Conservation (phyloP, 306 rosid species). For the Senna siamea region DNA sequence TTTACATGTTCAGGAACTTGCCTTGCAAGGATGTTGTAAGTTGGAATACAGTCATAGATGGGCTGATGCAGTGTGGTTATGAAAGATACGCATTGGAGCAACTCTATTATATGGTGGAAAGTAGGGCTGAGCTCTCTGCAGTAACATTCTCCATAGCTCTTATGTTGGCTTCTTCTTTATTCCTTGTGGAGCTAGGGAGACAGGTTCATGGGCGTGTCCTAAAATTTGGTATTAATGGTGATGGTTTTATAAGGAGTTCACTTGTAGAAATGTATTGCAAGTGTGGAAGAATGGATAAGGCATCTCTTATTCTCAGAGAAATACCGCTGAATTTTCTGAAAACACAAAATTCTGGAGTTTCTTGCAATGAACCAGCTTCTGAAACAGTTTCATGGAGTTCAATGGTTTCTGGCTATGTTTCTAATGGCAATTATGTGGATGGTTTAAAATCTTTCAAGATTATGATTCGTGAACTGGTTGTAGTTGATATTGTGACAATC, state of each 20-base stretch:
- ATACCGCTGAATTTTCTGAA: slow-evolving; percentile 45
- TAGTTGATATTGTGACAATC: slow-evolving; percentile 66
- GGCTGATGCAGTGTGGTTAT: slow-evolving; percentile 66
- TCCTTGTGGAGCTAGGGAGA: slow-evolving; percentile 64
- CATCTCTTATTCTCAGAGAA: slow-evolving; percentile 59
- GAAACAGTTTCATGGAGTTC: slow-evolving; percentile 73
- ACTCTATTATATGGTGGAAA: slow-evolving; percentile 65
- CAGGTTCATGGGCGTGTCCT: slow-evolving; percentile 74
- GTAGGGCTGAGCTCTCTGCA: slow-evolving; percentile 51
- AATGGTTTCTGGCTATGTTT: slow-evolving; percentile 76
- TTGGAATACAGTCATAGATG: slow-evolving; percentile 84
- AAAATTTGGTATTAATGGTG: slow-evolving; percentile 47
- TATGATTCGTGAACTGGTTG: slow-evolving; percentile 58
- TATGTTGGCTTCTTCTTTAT: slow-evolving; percentile 72
- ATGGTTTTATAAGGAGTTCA: slow-evolving; percentile 70
- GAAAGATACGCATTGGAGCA: slow-evolving; percentile 59
- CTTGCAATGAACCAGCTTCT: slow-evolving; percentile 44
- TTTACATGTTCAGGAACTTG: slow-evolving; percentile 62
- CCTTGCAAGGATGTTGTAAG: slow-evolving; percentile 72
- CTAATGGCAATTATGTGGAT: slow-evolving; percentile 63
- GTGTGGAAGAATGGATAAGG: slow-evolving; percentile 70
- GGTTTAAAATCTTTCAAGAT: slow-evolving; percentile 63
- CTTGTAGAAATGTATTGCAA: slow-evolving; percentile 77
- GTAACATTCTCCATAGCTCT: slow-evolving; percentile 72
- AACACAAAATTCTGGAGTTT: slow-evolving; percentile 36